Base-by-base conservation (phyloP, 129 eudicot genomes). In the Silybum marianum region DNA sequence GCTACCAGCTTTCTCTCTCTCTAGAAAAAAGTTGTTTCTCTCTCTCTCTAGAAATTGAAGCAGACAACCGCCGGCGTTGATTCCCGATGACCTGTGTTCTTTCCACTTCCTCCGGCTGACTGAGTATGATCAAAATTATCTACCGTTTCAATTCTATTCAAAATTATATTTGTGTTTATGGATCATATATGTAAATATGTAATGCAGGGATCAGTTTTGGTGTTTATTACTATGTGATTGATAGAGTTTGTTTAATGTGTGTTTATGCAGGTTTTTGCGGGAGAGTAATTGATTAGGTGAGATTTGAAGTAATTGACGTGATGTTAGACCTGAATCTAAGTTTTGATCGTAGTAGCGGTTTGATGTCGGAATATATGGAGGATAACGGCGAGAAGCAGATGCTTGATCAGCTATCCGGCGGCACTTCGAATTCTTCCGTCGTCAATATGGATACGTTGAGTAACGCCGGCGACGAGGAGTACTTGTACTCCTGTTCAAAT, bases 291-390 rank as follows among this genome's bases (percentile, higher is more conserved):
- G 28, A 44, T 81, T 71, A 54, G 74, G 25, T 68, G 26, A 78
- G 65, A 28, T 75, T 75, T 32, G 18, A 30, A 32, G 11, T 2
- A 74, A 16, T 25, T 38, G 36, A 78, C 74, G 63, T 81, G 85
- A 93, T 93, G 97, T 84, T 93, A 25, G 90, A 87, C 84, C 92
- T 90, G 65, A 90, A 93, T 81, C 91, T 90, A 38, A 75, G 80
- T 23, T 34, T 87, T 30, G 80, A 77, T 74, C 81, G 86, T 34
- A 46, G 78, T 7, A 46, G 78, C 7, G 70, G 66, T 51, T 78
- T 88, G 73, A 77, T 79, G 73, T 54, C 76, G 44, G 88, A 85
- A 71, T 78, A 39, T 4, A 72, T 51, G 58, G 88, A 86, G 67
- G 58, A 54, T 39, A 25, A 76, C 19, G 24, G 81, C 18, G 85